phyloP scores from a whole-genome alignment of 1,139 yeast species.

The Barnettozyma hawaiiensis region DNA sequence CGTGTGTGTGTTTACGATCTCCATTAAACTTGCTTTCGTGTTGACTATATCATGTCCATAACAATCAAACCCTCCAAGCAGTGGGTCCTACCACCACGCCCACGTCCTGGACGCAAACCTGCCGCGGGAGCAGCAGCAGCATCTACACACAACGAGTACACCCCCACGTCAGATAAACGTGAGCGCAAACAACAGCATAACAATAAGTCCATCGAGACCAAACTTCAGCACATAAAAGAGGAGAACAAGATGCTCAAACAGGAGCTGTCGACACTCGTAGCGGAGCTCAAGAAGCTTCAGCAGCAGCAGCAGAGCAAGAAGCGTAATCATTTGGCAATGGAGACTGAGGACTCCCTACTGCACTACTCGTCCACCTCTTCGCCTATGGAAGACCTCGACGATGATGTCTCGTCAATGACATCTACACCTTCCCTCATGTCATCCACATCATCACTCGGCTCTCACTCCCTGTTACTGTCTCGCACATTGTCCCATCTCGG shows the following conservation, averaged over 20 bases:
- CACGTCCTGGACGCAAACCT: constrained; percentile 87
- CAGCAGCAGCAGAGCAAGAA: constrained; percentile 18
- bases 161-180: not conserved
- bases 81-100: constrained; percentile 89
- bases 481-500: constrained; percentile 11
- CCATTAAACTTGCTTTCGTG: not conserved
- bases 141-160: not conserved
- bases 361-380: constrained; percentile 6
- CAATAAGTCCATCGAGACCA: constrained; percentile 6
- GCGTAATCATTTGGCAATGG: constrained; percentile 19
- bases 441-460: constrained; percentile 14
- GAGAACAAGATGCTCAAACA: constrained; percentile 22
- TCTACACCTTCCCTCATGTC: constrained; percentile 23
- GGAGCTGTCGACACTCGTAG: constrained; percentile 23
- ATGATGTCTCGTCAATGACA: constrained; percentile 20
- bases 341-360: constrained; percentile 15
- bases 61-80: constrained; percentile 57
- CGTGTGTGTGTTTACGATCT: too few relatives aligned
- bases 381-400: constrained; percentile 11
- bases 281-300: constrained; percentile 21
- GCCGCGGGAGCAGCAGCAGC: constrained; percentile 27
- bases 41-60: constrained; percentile 9
- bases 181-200: constrained; percentile 5
- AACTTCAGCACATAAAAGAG: constrained; percentile 15
- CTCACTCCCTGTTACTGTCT: constrained; percentile 10